These are phyloP conservation scores for Bipolaris zeicola DNA, from an alignment of 2,329 filamentous ascomycete species.

Conservation along the genomic window DNA sequence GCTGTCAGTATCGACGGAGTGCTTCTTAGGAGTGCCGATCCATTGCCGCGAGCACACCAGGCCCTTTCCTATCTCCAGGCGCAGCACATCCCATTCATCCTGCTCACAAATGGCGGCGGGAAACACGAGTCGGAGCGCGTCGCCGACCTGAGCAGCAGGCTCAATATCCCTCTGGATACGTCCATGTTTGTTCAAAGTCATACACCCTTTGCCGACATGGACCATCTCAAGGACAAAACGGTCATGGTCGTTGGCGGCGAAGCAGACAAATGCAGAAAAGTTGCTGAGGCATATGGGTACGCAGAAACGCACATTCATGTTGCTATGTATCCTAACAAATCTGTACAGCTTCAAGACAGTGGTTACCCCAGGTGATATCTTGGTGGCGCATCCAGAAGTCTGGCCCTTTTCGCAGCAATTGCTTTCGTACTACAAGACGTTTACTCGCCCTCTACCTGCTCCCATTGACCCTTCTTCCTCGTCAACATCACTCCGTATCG, in stretches of 20 bases:
- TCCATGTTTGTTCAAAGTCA: conserved; percentile 86
- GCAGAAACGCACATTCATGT: neutral
- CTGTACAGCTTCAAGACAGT: conserved; percentile 64
- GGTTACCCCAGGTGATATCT: conserved; percentile 83
- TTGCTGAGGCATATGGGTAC: conserved; percentile 66
- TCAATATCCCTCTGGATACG: conserved; percentile 67
- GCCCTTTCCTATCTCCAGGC: conserved; percentile 74
- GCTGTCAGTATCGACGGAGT: conserved; percentile 83
- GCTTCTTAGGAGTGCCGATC: conserved; percentile 79
- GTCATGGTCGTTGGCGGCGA: conserved; percentile 57
- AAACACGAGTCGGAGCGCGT: conserved; percentile 78
- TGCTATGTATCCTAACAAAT: conserved; percentile 3
- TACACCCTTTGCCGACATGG: conserved; percentile 77
- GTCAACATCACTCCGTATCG: conserved; percentile 70
- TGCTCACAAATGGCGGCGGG: conserved; percentile 94
- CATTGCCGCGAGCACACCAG: conserved; percentile 77
- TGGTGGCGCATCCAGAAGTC: conserved; percentile 72
- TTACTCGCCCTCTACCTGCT: conserved; percentile 63
- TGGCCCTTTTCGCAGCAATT: conserved; percentile 82
- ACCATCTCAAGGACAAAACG: conserved; percentile 62
- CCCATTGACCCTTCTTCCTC: conserved; percentile 56
- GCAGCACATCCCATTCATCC: conserved; percentile 84
- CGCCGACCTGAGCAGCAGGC: conserved; percentile 68
- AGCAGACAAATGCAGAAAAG: conserved; percentile 65
- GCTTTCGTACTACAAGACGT: conserved; percentile 63